Base-by-base conservation (phyloP, 495 filamentous ascomycete genomes). In the Daldinia vernicosa region DNA sequence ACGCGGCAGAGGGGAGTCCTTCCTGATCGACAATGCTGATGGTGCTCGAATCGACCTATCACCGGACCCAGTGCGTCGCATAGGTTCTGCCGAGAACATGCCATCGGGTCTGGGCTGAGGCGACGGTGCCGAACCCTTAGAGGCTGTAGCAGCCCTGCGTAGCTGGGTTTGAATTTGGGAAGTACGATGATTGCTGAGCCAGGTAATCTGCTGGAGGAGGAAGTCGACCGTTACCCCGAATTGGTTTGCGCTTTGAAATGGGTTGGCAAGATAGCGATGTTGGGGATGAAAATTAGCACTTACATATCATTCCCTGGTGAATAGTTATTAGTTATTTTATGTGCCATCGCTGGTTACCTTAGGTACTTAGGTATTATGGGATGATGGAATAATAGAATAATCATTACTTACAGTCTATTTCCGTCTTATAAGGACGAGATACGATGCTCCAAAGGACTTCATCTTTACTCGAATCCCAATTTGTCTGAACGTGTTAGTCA, bases 151-250 rank as follows among this genome's bases (percentile, higher is more conserved):
- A 30, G 91, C 89, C 80, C 90, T 95, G 55, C 90, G 87, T 87
- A 99, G 94, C 81, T 98, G 94, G 6, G 92, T 93, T 70, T 92
- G 88, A 37, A 97, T 91, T 77, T 97, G 91, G 0, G 91, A 90
- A 6, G 96, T 84, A 79, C 98, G 93, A 47, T 91, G 88, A 80
- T 99, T 94, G 74, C 96, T 97, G 2, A 98, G 89, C 90, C 94
- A 98, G 80, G 93, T 93, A 67, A 93, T 93, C 78, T 98, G 93
- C 77, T 98, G 94, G 5, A 97, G 88, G 7, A 99, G 83, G 76
- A 98, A 99, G 26, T 93, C 86, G 27, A 94, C 86, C 12, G 92
- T 90, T 39, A 98, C 95, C 45, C 83, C 76, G 72, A 87, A 84
- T 22, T 79, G 68, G 47, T 72, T 69, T 15, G 84, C 84, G 66